These are phyloP conservation scores for Torulaspora globosa DNA, from an alignment of 1,139 yeast genomes.

Conservation along the genomic window DNA sequence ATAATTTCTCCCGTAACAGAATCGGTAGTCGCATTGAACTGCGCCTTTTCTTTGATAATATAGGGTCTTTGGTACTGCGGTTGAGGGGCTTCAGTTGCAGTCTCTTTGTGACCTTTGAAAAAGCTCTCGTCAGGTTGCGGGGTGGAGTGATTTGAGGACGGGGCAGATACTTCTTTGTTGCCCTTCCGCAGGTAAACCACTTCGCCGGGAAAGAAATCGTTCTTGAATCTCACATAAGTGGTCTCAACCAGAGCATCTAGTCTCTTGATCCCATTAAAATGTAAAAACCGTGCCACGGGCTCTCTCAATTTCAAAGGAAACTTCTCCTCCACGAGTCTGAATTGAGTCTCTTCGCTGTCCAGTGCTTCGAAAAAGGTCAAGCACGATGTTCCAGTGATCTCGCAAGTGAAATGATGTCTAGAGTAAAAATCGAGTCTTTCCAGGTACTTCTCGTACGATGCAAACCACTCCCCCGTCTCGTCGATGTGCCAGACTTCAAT, in stretches of 20 bases:
- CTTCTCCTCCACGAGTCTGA: constrained; percentile 65
- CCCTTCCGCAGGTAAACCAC: constrained; percentile 54
- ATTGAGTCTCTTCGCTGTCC: constrained; percentile 66
- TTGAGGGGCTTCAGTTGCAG: constrained; percentile 10
- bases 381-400: constrained; percentile 90
- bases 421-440: constrained; percentile 65
- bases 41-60: constrained; percentile 56
- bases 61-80: constrained; percentile 44
- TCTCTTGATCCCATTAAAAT: constrained; percentile 78
- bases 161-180: constrained; percentile 31
- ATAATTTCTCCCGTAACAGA: constrained; percentile 41
- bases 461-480: constrained; percentile 85
- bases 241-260: constrained; percentile 84
- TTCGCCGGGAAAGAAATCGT: constrained; percentile 91
- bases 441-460: constrained; percentile 69
- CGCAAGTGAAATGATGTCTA: constrained; percentile 83
- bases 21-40: constrained; percentile 43
- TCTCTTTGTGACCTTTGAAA: constrained; percentile 7
- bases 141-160: constrained; percentile 19
- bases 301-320: constrained; percentile 92
- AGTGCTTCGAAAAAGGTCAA: constrained; percentile 86
- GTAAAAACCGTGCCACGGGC: constrained; percentile 79
- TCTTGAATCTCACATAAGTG: constrained; percentile 68
- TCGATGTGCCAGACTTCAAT: constrained; percentile 73
- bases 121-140: constrained; percentile 20